Base-by-base conservation (phyloP, 2,329 filamentous ascomycete genomes). In the Diaporthe australafricana region DNA sequence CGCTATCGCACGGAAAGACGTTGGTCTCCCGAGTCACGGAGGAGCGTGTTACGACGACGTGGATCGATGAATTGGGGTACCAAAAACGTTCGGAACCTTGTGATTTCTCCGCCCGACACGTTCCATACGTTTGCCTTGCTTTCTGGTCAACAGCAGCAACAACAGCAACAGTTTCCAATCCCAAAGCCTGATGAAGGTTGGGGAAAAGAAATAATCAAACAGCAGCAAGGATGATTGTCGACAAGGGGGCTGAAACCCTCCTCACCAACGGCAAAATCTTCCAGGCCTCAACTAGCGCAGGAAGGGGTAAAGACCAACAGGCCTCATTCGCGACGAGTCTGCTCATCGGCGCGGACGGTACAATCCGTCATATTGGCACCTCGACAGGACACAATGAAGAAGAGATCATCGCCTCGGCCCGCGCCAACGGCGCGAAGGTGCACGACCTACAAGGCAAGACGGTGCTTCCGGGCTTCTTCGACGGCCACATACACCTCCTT, bases 401-500 rank as follows among this genome's bases (percentile, higher is more conserved):
- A 38, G 63, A 47, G 5, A 73, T 77, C 56, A 77, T 83, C 69
- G 70, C 70, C 53, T 69, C 74, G 2, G 80, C 80, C 45, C 78
- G 77, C 53, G 74, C 75, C 2, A 68, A 75, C 32, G 75, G 75
- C 16, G 74, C 77, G 8, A 63, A 70, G 2, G 76, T 79, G 25
- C 79, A 79, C 66, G 77, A 87, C 75, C 76, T 87, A 25, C 73
- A 74, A 16, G 82, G 83, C 45, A 80, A 76, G 62, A 82, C 83
- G 11, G 81, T 89, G 8, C 78, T 90, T 1, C 87, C 88, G 0
- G 86, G 87, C 7, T 89, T 89, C 76, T 84, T 90, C 63, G 88
- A 90, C 74, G 87, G 86, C 0, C 88, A 90, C 76, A 87, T 88
- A 81, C 88, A 90, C 77, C 81, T 90, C 16, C 81, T 89, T 52